phyloP scores from a whole-genome alignment of 2,329 filamentous ascomycete species.

The Paecilomyces dactylethromorphus region DNA sequence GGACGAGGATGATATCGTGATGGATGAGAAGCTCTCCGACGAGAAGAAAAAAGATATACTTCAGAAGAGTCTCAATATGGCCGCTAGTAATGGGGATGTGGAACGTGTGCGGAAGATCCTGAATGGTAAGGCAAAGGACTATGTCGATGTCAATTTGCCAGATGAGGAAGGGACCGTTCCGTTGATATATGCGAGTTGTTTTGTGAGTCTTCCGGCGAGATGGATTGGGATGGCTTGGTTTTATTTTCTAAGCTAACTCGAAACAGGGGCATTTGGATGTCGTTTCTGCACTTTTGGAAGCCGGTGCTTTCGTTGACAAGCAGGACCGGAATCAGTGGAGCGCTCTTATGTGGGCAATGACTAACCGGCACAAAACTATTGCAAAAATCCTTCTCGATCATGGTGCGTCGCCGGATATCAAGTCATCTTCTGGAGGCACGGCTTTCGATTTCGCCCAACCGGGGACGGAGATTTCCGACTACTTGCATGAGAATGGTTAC shows the following conservation, averaged over 20 bases:
- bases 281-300: conserved; percentile 74
- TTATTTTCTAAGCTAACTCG: background rate
- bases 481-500: conserved; percentile 91
- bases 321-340: conserved; percentile 98
- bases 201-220: conserved; percentile 54
- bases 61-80: conserved; percentile 87
- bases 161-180: conserved; percentile 96
- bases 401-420: conserved; percentile 90
- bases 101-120: conserved; percentile 72
- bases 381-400: conserved; percentile 88
- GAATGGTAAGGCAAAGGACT: conserved; percentile 63
- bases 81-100: conserved; percentile 91
- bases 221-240: background rate
- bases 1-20: conserved; percentile 72
- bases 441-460: conserved; percentile 94
- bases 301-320: conserved; percentile 81
- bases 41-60: conserved; percentile 74
- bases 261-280: conserved; percentile 77
- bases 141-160: conserved; percentile 76
- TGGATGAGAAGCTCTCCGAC: conserved; percentile 65
- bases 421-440: conserved; percentile 86
- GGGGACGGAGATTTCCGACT: conserved; percentile 93
- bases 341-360: conserved; percentile 99
- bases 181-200: conserved; percentile 95
- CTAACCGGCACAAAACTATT: conserved; percentile 92